Conservation (phyloP, 495 filamentous ascomycete species). For the Jackrogersella minutella region DNA sequence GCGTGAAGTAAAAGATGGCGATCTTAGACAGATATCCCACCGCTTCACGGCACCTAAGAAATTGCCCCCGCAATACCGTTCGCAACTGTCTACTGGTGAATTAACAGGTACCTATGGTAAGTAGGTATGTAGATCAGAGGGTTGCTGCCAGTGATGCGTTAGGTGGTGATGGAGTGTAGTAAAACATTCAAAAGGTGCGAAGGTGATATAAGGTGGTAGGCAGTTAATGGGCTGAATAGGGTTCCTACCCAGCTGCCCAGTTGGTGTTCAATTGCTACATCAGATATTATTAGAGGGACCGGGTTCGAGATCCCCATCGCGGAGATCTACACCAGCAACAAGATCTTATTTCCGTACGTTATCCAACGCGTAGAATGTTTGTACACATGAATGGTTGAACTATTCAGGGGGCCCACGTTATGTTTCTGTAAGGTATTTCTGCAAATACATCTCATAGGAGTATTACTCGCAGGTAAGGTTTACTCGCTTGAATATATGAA, state of each 20-base stretch:
- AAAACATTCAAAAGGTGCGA: slow-evolving; percentile 3
- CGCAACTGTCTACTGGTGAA: slow-evolving; percentile 1
- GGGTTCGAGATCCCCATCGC: slow-evolving; percentile 33
- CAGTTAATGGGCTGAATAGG: slow-evolving; percentile 16
- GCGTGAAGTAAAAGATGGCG: slow-evolving; percentile 15
- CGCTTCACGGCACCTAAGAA: slow-evolving; percentile 5
- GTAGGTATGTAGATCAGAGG: slow-evolving; percentile 25
- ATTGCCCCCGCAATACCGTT: slow-evolving; percentile 11
- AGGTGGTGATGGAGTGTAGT: slow-evolving; percentile 14
- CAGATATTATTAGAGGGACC: slow-evolving; percentile 25
- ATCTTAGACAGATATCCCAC: slow-evolving; percentile 17
- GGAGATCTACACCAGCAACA: slow-evolving; percentile 24
- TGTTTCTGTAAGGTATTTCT: slow-evolving; percentile 6
- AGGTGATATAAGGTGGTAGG: slow-evolving; percentile 1
- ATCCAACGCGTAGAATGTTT: too few relatives aligned
- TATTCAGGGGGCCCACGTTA: not conserved
- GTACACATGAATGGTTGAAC: not conserved
- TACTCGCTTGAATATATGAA: slow-evolving; percentile 14
- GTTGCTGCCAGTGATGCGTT: not conserved
- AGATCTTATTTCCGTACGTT: too few relatives aligned
- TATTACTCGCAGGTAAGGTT: not conserved
- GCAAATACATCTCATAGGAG: too few relatives aligned
- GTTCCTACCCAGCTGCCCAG: slow-evolving; percentile 3
- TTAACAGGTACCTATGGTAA: not conserved
- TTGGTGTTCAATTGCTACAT: slow-evolving; percentile 22